phyloP scores from a whole-genome alignment of 1,284 basidiomycete species.

The Sporisorium graminicola region DNA sequence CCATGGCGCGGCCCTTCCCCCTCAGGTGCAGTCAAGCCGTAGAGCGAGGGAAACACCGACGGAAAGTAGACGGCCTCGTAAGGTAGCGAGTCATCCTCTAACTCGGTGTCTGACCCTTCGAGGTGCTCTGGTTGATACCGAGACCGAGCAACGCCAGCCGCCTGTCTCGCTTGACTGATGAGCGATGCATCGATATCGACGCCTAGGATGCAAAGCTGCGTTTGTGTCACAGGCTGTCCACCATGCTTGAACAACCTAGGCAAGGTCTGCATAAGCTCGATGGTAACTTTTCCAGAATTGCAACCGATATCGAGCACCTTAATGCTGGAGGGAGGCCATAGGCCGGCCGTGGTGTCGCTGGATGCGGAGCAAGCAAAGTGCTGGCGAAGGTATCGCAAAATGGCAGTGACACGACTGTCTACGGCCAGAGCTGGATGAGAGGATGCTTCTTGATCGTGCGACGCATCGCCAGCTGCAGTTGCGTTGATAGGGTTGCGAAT shows the following conservation, averaged over 20 bases:
- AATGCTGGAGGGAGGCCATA: neutral
- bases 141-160: constrained; percentile 23
- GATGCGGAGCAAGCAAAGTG: neutral
- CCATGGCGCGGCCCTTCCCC: neutral
- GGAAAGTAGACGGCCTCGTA: constrained; percentile 28
- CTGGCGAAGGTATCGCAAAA: constrained; percentile 14
- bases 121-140: constrained; percentile 13
- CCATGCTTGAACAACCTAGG: neutral
- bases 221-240: neutral
- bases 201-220: constrained; percentile 9
- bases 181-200: constrained; percentile 43
- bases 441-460: neutral
- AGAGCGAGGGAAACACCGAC: constrained; percentile 29
- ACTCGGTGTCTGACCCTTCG: too few species aligned
- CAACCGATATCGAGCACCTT: constrained; percentile 43
- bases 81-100: constrained; percentile 5
- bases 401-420: constrained; percentile 27
- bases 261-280: constrained; percentile 34
- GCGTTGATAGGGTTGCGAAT: constrained; percentile 39
- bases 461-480: neutral
- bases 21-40: constrained; percentile 4
- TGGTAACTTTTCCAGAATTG: constrained; percentile 41
- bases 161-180: constrained; percentile 27
- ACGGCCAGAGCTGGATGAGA: constrained; percentile 28
- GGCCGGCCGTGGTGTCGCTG: neutral